Evolutionary conservation across 2,329 filamentous ascomycete genomes (phyloP).

Genomic region (Helminthosporium solani): DNA sequence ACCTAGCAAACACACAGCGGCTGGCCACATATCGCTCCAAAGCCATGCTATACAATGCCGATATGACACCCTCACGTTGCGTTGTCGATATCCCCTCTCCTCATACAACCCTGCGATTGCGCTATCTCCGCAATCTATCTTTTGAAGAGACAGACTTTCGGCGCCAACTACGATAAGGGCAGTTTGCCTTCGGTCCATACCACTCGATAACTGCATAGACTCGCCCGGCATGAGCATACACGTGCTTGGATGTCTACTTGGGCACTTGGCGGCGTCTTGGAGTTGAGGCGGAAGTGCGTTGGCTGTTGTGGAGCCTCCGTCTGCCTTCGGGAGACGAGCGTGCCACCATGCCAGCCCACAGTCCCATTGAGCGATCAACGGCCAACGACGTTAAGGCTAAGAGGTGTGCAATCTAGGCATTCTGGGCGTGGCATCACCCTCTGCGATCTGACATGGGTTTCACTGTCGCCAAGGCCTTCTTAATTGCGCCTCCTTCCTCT

Average conservation of each 20-base stretch:
- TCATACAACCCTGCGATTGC: slow-evolving; percentile 12
- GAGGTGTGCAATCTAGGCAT: slow-evolving; percentile 19
- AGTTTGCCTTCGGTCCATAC: not conserved
- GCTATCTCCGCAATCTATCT: slow-evolving; percentile 17
- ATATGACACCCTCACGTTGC: not conserved
- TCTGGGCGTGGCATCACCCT: slow-evolving; percentile 14
- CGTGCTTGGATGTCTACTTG: not conserved
- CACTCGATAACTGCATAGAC: not conserved
- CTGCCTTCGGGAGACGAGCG: slow-evolving; percentile 4
- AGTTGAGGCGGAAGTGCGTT: not conserved
- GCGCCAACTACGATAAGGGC: slow-evolving; percentile 3
- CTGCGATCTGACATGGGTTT: slow-evolving; percentile 7
- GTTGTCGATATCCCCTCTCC: not conserved
- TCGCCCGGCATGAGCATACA: not conserved
- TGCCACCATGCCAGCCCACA: slow-evolving; percentile 5
- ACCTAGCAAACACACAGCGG: no score
- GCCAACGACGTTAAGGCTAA: slow-evolving; percentile 6
- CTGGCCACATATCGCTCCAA: not conserved
- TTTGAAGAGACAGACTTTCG: not conserved
- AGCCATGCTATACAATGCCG: not conserved
- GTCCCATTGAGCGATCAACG: slow-evolving; percentile 5
- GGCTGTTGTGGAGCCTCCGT: not conserved
- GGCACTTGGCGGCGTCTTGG: not conserved
- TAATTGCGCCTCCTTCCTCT: slow-evolving; percentile 37
- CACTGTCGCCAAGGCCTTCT: slow-evolving; percentile 29